phyloP scores from a whole-genome alignment of 116 monocot species.

The Posidonia oceanica region DNA sequence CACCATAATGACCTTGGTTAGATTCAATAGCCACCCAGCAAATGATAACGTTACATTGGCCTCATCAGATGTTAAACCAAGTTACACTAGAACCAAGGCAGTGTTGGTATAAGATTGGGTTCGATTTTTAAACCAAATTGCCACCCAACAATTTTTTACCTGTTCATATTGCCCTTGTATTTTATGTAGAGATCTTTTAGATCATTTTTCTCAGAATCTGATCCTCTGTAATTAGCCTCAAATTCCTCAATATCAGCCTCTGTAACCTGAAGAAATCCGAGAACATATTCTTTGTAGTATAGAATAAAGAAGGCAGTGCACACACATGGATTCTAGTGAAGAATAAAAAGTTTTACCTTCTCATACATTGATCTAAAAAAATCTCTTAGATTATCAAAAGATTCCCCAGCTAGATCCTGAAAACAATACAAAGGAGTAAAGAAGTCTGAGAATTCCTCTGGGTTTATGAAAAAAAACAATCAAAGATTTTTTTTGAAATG shows the following conservation, averaged over 20 bases:
- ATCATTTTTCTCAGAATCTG: constrained; percentile 90
- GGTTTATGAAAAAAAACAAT: not conserved
- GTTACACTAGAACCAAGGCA: too few relatives aligned
- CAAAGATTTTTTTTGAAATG: too few relatives aligned
- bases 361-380: constrained; percentile 73
- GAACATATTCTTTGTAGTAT: not conserved
- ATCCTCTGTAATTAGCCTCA: constrained; percentile 90
- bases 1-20: too few relatives aligned
- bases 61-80: too few relatives aligned
- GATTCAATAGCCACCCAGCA: too few relatives aligned
- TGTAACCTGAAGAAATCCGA: constrained; percentile 43
- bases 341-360: constrained; percentile 27
- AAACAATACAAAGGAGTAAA: not conserved
- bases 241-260: constrained; percentile 98
- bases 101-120: too few relatives aligned
- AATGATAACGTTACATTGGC: too few relatives aligned
- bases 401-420: constrained; percentile 69
- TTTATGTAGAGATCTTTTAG: constrained; percentile 64
- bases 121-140: too few relatives aligned
- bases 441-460: not conserved
- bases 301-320: not conserved
- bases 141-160: constrained; percentile 20
- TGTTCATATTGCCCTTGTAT: constrained; percentile 87
- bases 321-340: not conserved
- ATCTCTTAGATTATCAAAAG: constrained; percentile 65